Evolutionary conservation across 768 basidiomycete genomes (phyloP).

Genomic region (Pleurotus eryngii): DNA sequence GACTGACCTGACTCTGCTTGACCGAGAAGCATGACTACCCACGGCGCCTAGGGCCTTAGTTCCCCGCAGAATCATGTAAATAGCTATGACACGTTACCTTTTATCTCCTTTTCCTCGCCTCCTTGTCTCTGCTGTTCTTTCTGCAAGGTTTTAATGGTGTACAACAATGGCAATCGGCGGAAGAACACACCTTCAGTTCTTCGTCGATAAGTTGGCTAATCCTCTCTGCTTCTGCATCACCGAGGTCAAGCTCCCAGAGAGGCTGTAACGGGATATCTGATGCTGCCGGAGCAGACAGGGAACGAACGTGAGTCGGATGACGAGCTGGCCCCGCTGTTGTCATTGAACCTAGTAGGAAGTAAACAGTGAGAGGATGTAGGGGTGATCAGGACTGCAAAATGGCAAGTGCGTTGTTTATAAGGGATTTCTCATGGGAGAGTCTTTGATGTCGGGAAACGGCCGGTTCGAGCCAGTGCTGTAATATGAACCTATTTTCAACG

Average conservation of each 20-base stretch:
- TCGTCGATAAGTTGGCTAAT: constrained; percentile 55
- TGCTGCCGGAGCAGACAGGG: neutral
- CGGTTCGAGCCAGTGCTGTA: too few relatives aligned
- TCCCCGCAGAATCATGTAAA: neutral
- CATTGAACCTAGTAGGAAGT: too few relatives aligned
- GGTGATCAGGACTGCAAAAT: too few relatives aligned
- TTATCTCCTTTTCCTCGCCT: constrained; percentile 47
- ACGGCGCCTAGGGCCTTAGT: too few relatives aligned
- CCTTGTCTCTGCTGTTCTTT: constrained; percentile 46
- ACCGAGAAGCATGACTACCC: constrained; percentile 67
- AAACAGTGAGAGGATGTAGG: too few relatives aligned
- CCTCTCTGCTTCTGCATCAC: constrained; percentile 37
- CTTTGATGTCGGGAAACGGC: too few relatives aligned
- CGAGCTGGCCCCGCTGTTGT: neutral
- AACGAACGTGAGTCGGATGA: constrained; percentile 1
- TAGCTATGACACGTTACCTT: constrained; percentile 30
- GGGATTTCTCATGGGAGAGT: too few relatives aligned
- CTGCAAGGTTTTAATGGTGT: constrained; percentile 24
- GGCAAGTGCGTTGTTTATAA: too few relatives aligned
- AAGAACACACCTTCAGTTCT: constrained; percentile 43
- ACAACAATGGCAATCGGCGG: neutral
- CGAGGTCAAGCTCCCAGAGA: constrained; percentile 1
- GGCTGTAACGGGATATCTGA: neutral
- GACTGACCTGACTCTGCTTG: constrained; percentile 64
- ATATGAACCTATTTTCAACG: too few relatives aligned